Conservation (phyloP, 108 stramenopile genomes). For the Conticribra weissflogii region DNA sequence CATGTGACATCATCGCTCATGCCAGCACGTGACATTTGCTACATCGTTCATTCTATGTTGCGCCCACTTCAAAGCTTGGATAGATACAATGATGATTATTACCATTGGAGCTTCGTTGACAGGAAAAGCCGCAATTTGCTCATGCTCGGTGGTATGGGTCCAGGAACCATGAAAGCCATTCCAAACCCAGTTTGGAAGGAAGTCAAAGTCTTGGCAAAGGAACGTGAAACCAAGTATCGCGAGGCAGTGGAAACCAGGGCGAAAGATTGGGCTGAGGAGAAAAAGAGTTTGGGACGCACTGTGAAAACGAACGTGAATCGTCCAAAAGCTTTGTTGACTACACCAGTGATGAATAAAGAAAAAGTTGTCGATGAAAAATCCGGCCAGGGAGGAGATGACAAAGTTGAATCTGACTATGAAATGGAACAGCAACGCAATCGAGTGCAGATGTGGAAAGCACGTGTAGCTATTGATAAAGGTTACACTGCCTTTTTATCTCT, state of each 20-base stretch:
- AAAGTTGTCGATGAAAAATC: constrained; percentile 18
- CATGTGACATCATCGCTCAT: constrained; percentile 57
- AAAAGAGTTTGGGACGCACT: constrained; percentile 67
- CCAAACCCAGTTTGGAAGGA: constrained; percentile 51
- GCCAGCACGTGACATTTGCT: constrained; percentile 72
- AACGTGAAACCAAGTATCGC: constrained; percentile 59
- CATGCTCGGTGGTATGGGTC: constrained; percentile 23
- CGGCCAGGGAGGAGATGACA: constrained; percentile 40
- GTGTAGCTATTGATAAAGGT: constrained; percentile 81
- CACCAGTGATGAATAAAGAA: constrained; percentile 38
- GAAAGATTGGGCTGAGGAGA: constrained; percentile 71
- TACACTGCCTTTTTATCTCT: constrained; percentile 77
- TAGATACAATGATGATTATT: constrained; percentile 52
- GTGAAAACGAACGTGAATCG: constrained; percentile 74
- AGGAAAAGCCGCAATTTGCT: constrained; percentile 15
- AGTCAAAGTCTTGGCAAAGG: constrained; percentile 45
- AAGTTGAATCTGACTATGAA: constrained; percentile 38
- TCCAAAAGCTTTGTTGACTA: constrained; percentile 81
- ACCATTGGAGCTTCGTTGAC: constrained; percentile 49
- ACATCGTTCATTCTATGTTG: constrained; percentile 78
- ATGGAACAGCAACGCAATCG: constrained; percentile 42
- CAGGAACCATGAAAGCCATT: background rate
- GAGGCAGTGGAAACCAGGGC: constrained; percentile 50
- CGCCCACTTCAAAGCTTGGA: constrained; percentile 60
- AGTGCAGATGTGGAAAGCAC: constrained; percentile 78